Conservation (phyloP, 768 basidiomycete species). For the Lepiota venenata region DNA sequence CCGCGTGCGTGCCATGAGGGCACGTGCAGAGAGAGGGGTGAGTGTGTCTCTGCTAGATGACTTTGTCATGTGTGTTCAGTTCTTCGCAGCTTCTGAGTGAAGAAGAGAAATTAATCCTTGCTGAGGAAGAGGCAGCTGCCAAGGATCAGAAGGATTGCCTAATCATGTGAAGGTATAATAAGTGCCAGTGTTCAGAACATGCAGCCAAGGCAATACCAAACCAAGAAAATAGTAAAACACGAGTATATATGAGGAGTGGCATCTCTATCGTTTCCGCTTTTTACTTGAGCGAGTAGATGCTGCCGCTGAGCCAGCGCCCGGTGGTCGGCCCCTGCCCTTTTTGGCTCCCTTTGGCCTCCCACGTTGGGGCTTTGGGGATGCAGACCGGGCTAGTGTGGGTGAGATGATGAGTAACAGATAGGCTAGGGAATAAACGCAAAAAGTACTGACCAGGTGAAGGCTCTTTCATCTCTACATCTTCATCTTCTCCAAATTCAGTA, state of each 20-base stretch:
- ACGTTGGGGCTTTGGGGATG: constrained; percentile 34
- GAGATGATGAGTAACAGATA: constrained; percentile 7
- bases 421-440: background rate
- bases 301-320: constrained; percentile 21
- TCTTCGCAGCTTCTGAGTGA: constrained; percentile 49
- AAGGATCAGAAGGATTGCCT: constrained; percentile 50
- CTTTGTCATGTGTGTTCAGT: background rate
- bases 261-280: constrained; percentile 42
- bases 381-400: constrained; percentile 26
- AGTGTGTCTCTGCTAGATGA: constrained; percentile 21
- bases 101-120: constrained; percentile 60
- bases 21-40: constrained; percentile 74
- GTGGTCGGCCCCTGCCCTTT: constrained; percentile 24
- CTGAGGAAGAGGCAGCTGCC: constrained; percentile 41
- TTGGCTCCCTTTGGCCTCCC: constrained; percentile 26
- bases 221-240: constrained; percentile 11
- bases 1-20: constrained; percentile 64
- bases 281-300: constrained; percentile 32
- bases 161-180: constrained; percentile 41
- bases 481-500: constrained; percentile 69
- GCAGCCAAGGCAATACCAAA: background rate
- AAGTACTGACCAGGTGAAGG: constrained; percentile 51
- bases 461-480: constrained; percentile 57
- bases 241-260: background rate
- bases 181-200: background rate